Conservation (phyloP, 2,329 filamentous ascomycete genomes). For the Diaporthe humulicola region DNA sequence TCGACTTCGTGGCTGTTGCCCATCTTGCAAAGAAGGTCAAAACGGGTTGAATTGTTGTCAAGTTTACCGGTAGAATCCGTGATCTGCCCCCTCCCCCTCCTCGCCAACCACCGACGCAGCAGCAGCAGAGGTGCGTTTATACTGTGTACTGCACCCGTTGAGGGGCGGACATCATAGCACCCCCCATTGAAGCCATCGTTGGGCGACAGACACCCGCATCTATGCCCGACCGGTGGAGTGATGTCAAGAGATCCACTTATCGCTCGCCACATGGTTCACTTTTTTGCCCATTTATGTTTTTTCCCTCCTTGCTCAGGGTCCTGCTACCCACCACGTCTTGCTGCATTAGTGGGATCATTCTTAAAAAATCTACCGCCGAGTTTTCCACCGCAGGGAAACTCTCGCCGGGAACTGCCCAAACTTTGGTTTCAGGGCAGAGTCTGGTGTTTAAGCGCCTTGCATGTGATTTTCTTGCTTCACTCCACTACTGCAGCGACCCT, state of each 20-base stretch:
- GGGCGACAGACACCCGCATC: conserved; percentile 23
- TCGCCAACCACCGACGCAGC: not conserved
- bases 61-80: not conserved
- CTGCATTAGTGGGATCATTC: not conserved
- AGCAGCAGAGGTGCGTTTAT: conserved; percentile 16
- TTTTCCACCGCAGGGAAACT: conserved; percentile 4
- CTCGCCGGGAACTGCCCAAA: conserved; percentile 7
- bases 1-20: conserved; percentile 22
- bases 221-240: conserved; percentile 16
- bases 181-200: conserved; percentile 8
- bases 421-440: not conserved
- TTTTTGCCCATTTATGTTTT: conserved; percentile 10
- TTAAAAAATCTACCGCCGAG: conserved; percentile 1
- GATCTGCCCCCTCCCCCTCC: not conserved
- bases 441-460: not conserved
- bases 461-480: conserved; percentile 10
- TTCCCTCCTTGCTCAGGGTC: conserved; percentile 3
- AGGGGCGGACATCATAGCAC: not conserved
- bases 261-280: not conserved
- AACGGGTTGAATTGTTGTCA: not conserved
- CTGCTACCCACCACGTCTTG: not conserved
- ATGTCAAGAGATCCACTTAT: conserved; percentile 1
- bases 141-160: not conserved
- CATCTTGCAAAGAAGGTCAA: not conserved
- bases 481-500: not conserved